Conservation (phyloP, 2,329 filamentous ascomycete genomes). For the Mariannaea elegans region DNA sequence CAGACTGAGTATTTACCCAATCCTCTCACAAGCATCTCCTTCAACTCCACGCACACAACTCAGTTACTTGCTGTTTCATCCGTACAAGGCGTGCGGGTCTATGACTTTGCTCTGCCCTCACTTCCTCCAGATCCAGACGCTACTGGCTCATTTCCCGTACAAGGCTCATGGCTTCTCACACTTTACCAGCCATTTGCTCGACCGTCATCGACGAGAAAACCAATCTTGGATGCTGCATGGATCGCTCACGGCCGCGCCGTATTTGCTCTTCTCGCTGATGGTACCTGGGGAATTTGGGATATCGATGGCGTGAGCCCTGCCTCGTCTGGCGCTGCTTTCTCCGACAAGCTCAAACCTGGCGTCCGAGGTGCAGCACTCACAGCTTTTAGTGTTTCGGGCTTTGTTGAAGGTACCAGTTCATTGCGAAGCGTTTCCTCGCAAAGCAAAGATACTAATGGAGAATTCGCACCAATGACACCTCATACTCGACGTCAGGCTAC, state of each 20-base stretch:
- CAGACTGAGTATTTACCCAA: slow-evolving; percentile 67
- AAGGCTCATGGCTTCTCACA: slow-evolving; percentile 72
- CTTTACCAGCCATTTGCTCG: slow-evolving; percentile 66
- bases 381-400: slow-evolving; percentile 65
- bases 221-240: slow-evolving; percentile 70
- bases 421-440: slow-evolving; percentile 54
- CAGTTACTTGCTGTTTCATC: slow-evolving; percentile 67
- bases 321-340: slow-evolving; percentile 51
- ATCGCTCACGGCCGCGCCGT: slow-evolving; percentile 68
- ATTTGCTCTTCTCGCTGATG: slow-evolving; percentile 67
- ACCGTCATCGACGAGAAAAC: slow-evolving; percentile 61
- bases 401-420: slow-evolving; percentile 67
- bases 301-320: slow-evolving; percentile 65
- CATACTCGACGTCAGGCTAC: slow-evolving; percentile 65
- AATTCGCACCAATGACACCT: slow-evolving; percentile 72
- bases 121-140: slow-evolving; percentile 61
- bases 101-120: slow-evolving; percentile 66
- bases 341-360: slow-evolving; percentile 60
- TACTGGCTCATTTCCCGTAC: slow-evolving; percentile 60
- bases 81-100: slow-evolving; percentile 66
- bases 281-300: slow-evolving; percentile 75
- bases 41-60: slow-evolving; percentile 67
- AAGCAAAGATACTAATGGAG: slow-evolving; percentile 50
- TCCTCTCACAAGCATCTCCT: slow-evolving; percentile 64
- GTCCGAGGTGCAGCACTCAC: slow-evolving; percentile 67